phyloP scores from a whole-genome alignment of 768 basidiomycete species.

The Leccinum boreale region DNA sequence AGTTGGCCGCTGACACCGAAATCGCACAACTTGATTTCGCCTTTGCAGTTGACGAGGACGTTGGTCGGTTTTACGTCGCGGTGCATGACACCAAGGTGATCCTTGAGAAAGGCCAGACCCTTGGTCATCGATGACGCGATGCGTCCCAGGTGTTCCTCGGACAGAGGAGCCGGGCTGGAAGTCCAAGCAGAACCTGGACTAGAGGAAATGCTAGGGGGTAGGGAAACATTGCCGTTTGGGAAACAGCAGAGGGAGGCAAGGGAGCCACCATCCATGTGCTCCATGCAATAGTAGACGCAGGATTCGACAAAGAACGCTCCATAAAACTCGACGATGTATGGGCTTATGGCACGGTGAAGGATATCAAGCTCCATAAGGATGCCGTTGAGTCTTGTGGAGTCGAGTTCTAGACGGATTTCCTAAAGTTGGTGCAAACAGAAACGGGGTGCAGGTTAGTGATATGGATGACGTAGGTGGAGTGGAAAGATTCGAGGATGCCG shows the following conservation, averaged over 20 bases:
- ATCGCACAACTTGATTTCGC: constrained; percentile 92
- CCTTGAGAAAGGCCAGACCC: constrained; percentile 93
- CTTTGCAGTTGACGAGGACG: constrained; percentile 84
- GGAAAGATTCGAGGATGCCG: constrained; percentile 10
- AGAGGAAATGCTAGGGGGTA: constrained; percentile 31
- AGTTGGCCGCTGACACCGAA: constrained; percentile 99
- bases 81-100: constrained; percentile 86
- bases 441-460: not conserved
- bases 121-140: constrained; percentile 81
- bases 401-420: constrained; percentile 98
- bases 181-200: constrained; percentile 34
- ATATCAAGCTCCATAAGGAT: constrained; percentile 99
- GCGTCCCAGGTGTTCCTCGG: constrained; percentile 78
- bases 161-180: constrained; percentile 38
- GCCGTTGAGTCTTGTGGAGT: constrained; percentile 87
- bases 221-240: constrained; percentile 38
- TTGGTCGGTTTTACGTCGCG: constrained; percentile 92
- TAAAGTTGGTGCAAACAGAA: constrained; percentile 31
- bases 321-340: constrained; percentile 96
- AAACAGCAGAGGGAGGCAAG: constrained; percentile 70
- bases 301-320: constrained; percentile 99
- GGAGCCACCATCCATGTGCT: constrained; percentile 98
- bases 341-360: constrained; percentile 87
- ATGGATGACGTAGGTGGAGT: constrained; percentile 9
- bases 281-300: constrained; percentile 99